A percentile compares a stretch with the other conserved stretches of the same genome.
These are phyloP conservation scores for Harrya chromipes DNA, from an alignment of 768 basidiomycete genomes.

Conservation along the genomic window DNA sequence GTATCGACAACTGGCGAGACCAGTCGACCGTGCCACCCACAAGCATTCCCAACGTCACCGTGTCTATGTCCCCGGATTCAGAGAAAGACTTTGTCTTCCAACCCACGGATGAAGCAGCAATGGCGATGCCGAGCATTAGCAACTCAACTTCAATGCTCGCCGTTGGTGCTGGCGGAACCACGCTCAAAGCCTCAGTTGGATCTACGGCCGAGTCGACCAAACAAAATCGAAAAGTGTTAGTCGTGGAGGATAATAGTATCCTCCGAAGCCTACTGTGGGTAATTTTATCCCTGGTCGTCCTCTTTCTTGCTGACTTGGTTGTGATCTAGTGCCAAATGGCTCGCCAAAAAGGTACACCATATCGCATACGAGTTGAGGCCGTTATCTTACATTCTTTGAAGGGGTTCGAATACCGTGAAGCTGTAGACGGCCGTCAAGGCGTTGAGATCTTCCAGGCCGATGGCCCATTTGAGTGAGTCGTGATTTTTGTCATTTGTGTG, in stretches of 20 bases:
- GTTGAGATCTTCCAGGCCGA: conserved; percentile 69
- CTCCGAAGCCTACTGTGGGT: conserved; percentile 79
- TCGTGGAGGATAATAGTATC: conserved; percentile 90
- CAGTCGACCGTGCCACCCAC: conserved; percentile 11
- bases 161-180: conserved; percentile 58
- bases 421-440: conserved; percentile 82
- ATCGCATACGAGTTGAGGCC: neutral
- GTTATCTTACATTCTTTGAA: conserved; percentile 18
- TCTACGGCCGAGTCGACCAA: conserved; percentile 41
- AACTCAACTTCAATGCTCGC: conserved; percentile 52
- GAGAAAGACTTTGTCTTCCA: conserved; percentile 31
- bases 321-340: conserved; percentile 54
- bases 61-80: conserved; percentile 21
- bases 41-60: conserved; percentile 7
- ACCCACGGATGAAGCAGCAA: conserved; percentile 10
- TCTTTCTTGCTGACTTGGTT: conserved; percentile 9
- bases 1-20: conserved; percentile 28
- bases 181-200: conserved; percentile 66
- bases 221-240: conserved; percentile 59
- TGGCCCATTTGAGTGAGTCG: conserved; percentile 81
- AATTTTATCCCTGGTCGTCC: neutral
- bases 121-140: conserved; percentile 11
- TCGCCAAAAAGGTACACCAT: conserved; percentile 48
- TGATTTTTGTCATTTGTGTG: neutral
- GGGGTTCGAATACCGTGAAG: conserved; percentile 76